These are phyloP conservation scores for Boletus rufocinnamomeus DNA, from an alignment of 768 basidiomycete species.

Conservation along the genomic window DNA sequence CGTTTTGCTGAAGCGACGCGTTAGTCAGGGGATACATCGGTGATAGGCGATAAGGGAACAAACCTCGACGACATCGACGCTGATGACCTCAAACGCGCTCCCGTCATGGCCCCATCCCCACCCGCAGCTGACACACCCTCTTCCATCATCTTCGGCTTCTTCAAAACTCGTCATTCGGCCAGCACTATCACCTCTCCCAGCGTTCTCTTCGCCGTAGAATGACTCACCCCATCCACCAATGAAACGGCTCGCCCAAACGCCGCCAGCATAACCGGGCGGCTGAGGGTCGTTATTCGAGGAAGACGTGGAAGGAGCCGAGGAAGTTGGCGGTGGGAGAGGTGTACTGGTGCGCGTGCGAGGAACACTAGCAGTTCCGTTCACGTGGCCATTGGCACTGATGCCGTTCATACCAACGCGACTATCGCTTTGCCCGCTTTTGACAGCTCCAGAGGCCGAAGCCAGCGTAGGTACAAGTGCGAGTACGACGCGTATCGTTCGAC, in stretches of 20 bases:
- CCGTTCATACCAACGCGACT: conserved; percentile 22
- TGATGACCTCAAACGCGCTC: conserved; percentile 70
- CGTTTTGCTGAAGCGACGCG: conserved; percentile 43
- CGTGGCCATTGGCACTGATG: conserved; percentile 29
- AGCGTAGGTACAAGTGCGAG: conserved; percentile 42
- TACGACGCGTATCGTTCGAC: conserved; percentile 43
- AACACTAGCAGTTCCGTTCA: conserved; percentile 32
- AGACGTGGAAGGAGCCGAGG: conserved; percentile 26
- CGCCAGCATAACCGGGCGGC: conserved; percentile 30
- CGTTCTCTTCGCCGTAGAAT: conserved; percentile 34
- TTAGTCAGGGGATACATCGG: conserved; percentile 6
- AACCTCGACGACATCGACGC: conserved; percentile 65
- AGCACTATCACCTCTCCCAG: conserved; percentile 31
- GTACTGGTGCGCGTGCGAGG: conserved; percentile 35
- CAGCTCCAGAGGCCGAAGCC: conserved; percentile 48
- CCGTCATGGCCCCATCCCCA: conserved; percentile 85
- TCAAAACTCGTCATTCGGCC: conserved; percentile 34
- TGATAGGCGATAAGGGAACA: conserved; percentile 24
- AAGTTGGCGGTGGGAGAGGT: conserved; percentile 24
- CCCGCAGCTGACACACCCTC: conserved; percentile 61
- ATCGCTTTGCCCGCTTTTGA: conserved; percentile 26
- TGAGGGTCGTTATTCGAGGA: conserved; percentile 31
- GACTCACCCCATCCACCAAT: conserved; percentile 45
- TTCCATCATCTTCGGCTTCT: conserved; percentile 56
- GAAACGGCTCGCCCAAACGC: conserved; percentile 40